phyloP scores from a whole-genome alignment of 352 stramenopile species.

The Phytophthora parvispora region DNA sequence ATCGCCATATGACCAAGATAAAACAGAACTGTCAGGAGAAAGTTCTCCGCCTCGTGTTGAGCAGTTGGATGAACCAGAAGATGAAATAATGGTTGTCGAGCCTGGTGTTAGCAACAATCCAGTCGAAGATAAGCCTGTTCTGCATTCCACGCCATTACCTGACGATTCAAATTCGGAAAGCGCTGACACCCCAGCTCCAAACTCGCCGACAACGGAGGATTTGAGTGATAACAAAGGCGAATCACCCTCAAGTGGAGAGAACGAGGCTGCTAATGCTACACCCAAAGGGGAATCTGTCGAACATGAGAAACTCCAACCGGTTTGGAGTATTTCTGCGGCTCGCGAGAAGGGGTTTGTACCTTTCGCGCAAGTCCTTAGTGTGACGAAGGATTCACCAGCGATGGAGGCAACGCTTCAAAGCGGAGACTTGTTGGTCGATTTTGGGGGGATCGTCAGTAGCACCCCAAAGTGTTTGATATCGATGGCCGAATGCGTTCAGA shows the following conservation, averaged over 20 bases:
- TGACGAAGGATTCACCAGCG: constrained; percentile 50
- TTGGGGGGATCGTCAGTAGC: constrained; percentile 54
- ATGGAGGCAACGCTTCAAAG: constrained; percentile 52
- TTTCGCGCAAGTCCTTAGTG: constrained; percentile 62
- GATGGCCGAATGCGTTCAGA: constrained; percentile 64
- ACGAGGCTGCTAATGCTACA: background rate
- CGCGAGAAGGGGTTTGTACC: constrained; percentile 24
- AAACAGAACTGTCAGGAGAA: background rate
- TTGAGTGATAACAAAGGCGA: too few species aligned
- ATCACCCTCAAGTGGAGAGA: background rate
- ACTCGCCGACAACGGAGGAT: background rate
- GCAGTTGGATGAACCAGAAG: background rate
- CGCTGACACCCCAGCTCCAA: background rate
- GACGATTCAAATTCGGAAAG: background rate
- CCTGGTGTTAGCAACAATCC: background rate
- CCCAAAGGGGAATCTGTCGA: background rate
- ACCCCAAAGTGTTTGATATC: constrained; percentile 62
- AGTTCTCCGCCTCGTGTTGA: background rate
- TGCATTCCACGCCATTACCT: background rate
- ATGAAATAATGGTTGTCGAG: background rate
- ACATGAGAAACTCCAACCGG: background rate
- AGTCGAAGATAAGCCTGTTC: background rate
- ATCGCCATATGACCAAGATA: background rate
- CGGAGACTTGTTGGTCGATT: constrained; percentile 58
- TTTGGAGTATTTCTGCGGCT: constrained; percentile 23